Base-by-base conservation (phyloP, 345 rosid genomes). In the Toxicodendron radicans region DNA sequence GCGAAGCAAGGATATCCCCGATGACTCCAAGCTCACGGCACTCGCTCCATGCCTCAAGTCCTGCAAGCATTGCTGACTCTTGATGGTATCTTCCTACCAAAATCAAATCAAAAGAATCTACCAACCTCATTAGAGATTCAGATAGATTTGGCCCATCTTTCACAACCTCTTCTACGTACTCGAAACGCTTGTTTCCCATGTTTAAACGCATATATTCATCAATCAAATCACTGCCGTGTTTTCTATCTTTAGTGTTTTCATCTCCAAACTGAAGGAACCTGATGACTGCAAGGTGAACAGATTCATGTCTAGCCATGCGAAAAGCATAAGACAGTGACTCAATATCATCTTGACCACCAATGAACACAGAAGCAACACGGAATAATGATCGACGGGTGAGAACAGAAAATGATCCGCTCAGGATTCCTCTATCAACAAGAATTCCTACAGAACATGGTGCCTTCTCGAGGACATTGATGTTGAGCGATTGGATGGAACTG, bases 371-470 rank as follows among this genome's bases (percentile, higher is more conserved):
- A 1, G 79, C 86, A 6, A 87, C 82, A 0, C 61, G 73, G 73
- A 71, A 81, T 1, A 59, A 11, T 0, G 56, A 12, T 3, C 20
- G 48, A 52, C 68, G 18, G 2, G 66, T 45, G 9, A 41, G 57
- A 11, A 80, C 60, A 2, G 58, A 27, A 11, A 56, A 21, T 10
- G 64, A 23, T 30, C 75, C 72, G 16, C 43, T 70, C 13, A 68
- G 38, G 56, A 58, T 45, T 45, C 83, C 81, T 7, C 87, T 75
- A 63, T 85, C 83, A 7, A 85, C 48, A 6, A 83, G 65, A 64
- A 85, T 83, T 30, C 85, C 89, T 0, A 83, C 84, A 0, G 91
- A 87, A 66, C 91, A 85, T 0, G 87, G 89, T 0, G 86, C 86
- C 23, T 54, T 79, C 2, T 83, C 81, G 2, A 87, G 79, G 66